phyloP scores from a whole-genome alignment of 2,329 filamentous ascomycete genomes.

The Zymoseptoria crescenta region DNA sequence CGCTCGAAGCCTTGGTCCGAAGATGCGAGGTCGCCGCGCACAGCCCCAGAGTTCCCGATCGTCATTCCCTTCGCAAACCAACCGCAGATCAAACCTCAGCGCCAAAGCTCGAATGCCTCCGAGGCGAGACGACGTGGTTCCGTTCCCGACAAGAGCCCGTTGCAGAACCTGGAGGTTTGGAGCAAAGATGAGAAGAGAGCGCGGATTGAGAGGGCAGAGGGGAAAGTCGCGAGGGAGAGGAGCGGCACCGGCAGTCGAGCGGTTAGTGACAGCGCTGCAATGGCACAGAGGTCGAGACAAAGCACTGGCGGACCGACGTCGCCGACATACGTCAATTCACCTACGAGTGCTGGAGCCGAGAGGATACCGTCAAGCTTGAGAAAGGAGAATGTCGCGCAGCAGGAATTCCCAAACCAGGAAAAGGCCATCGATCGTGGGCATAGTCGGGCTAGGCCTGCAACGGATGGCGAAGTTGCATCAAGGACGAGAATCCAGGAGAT shows the following conservation, averaged over 20 bases:
- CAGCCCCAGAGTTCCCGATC: not conserved
- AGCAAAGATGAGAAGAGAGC: conserved; percentile 94
- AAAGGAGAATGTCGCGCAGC: not conserved
- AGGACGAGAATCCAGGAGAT: conserved; percentile 2
- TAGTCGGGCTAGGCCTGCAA: not conserved
- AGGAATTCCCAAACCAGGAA: not conserved
- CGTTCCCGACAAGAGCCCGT: conserved; percentile 76
- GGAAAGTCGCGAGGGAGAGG: conserved; percentile 41
- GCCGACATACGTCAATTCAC: not conserved
- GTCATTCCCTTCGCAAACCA: not conserved
- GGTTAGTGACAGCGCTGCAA: conserved; percentile 20
- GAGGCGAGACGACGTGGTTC: conserved; percentile 39
- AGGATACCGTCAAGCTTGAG: not conserved
- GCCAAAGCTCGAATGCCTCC: conserved; percentile 3
- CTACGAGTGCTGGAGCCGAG: not conserved
- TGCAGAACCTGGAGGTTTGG: conserved; percentile 89
- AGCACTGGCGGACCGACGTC: not conserved
- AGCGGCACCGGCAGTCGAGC: conserved; percentile 18
- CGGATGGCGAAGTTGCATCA: not conserved
- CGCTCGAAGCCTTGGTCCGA: conserved; percentile 22
- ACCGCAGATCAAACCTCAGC: not conserved
- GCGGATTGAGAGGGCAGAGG: conserved; percentile 73
- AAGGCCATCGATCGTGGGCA: not conserved
- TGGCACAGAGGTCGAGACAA: not conserved
- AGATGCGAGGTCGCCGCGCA: conserved; percentile 12